These are phyloP conservation scores for Stygiomarasmius scandens DNA, from an alignment of 1,284 basidiomycete species.

Conservation along the genomic window DNA sequence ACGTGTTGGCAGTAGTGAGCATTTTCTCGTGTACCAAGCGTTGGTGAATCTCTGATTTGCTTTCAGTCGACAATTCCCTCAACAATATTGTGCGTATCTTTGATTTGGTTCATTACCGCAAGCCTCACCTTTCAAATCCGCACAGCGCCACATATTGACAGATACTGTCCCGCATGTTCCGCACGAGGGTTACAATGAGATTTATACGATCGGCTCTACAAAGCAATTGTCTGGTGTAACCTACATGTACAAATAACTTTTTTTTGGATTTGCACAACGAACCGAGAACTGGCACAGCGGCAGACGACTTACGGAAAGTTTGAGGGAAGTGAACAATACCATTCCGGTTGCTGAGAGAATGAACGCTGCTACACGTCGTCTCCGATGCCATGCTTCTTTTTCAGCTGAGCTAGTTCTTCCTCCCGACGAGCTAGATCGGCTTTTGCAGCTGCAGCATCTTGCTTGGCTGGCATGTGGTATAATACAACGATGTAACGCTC, in stretches of 20 bases:
- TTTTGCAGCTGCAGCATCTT: constrained; percentile 90
- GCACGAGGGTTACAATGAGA: constrained; percentile 13
- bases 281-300: no score
- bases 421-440: constrained; percentile 92
- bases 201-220: no score
- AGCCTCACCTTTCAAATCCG: constrained; percentile 11
- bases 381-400: constrained; percentile 83
- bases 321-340: background rate
- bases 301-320: no score
- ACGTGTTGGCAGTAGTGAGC: constrained; percentile 77
- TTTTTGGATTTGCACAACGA: constrained; percentile 4
- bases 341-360: background rate
- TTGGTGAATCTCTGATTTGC: constrained; percentile 11
- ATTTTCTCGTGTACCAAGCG: background rate
- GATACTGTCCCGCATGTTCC: constrained; percentile 20
- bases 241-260: constrained; percentile 8
- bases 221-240: no score
- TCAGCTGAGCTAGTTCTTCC: constrained; percentile 86
- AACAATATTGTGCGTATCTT: constrained; percentile 56
- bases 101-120: background rate
- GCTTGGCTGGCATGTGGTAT: constrained; percentile 96
- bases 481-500: constrained; percentile 97
- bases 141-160: constrained; percentile 51
- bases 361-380: constrained; percentile 52
- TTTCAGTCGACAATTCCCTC: constrained; percentile 63